Percentiles rank a stretch among this genome's conserved stretches.
Evolutionary conservation across 257 asterid genomes (phyloP).

Genomic region (Echium plantagineum): DNA sequence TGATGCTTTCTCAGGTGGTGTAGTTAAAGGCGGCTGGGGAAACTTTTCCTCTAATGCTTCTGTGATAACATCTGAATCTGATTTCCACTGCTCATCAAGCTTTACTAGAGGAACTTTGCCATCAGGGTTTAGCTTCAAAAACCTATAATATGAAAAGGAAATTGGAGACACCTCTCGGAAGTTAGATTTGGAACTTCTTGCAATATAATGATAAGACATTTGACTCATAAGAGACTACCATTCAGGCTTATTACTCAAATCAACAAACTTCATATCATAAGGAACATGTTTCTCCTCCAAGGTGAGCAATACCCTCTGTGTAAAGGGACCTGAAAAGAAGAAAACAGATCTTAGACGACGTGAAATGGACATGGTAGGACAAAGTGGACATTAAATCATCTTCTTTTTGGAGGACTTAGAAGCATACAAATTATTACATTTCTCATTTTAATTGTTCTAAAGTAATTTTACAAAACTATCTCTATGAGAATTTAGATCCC

Average conservation of each 20-base stretch:
- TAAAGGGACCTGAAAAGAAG: slow-evolving; percentile 61
- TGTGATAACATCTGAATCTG: slow-evolving; percentile 90
- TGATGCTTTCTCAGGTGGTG: slow-evolving; percentile 79
- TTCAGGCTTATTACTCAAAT: slow-evolving; percentile 75
- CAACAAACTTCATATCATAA: slow-evolving; percentile 67
- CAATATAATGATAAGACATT: neutral
- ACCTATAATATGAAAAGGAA: slow-evolving; percentile 27
- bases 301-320: slow-evolving; percentile 81
- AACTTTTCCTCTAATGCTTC: slow-evolving; percentile 78
- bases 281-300: slow-evolving; percentile 85
- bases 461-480: no score
- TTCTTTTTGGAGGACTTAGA: neutral
- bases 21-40: slow-evolving; percentile 69
- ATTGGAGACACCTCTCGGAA: neutral
- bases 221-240: slow-evolving; percentile 33
- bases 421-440: neutral
- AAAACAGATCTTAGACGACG: no score
- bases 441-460: no score
- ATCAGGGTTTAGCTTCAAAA: slow-evolving; percentile 62
- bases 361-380: neutral
- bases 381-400: neutral
- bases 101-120: slow-evolving; percentile 85
- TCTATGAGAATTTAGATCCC: no score
- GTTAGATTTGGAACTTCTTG: neutral
- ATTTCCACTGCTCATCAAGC: slow-evolving; percentile 85